Evolutionary conservation across 306 rosid genomes (phyloP).

Genomic region (Gynostemma pentaphyllum): DNA sequence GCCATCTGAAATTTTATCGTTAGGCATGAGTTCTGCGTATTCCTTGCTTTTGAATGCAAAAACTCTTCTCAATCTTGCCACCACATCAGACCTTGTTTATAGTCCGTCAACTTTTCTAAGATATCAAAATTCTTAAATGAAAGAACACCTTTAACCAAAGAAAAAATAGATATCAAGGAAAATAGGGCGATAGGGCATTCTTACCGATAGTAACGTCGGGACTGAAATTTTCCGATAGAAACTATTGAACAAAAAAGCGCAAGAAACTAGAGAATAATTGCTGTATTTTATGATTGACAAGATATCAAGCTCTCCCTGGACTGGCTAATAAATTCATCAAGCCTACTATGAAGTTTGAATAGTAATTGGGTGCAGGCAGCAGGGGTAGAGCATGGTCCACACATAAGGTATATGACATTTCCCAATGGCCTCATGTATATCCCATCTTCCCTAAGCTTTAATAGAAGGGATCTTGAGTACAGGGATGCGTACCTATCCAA

Average conservation of each 20-base stretch:
- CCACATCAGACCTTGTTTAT: background rate
- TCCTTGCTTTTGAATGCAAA: too few relatives aligned
- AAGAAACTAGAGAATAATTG: background rate
- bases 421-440: conserved; percentile 77
- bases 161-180: background rate
- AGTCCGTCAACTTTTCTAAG: background rate
- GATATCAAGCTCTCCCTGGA: conserved; percentile 5
- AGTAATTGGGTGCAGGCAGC: conserved; percentile 56
- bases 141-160: background rate
- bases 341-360: conserved; percentile 46
- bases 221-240: background rate
- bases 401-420: conserved; percentile 74
- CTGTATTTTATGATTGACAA: background rate
- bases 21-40: too few relatives aligned
- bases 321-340: conserved; percentile 37
- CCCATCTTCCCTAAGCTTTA: conserved; percentile 66
- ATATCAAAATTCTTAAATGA: background rate
- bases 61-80: background rate
- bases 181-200: background rate
- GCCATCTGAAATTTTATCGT: too few relatives aligned
- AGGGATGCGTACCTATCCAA: conserved; percentile 62
- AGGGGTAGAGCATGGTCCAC: conserved; percentile 85
- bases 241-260: background rate
- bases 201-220: background rate
- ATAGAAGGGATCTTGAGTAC: conserved; percentile 62